Evolutionary conservation across 73 alveolate genomes (phyloP), one percentile per base, ranked within the genome.

Genomic region (Tetrahymena thermophila): DNA sequence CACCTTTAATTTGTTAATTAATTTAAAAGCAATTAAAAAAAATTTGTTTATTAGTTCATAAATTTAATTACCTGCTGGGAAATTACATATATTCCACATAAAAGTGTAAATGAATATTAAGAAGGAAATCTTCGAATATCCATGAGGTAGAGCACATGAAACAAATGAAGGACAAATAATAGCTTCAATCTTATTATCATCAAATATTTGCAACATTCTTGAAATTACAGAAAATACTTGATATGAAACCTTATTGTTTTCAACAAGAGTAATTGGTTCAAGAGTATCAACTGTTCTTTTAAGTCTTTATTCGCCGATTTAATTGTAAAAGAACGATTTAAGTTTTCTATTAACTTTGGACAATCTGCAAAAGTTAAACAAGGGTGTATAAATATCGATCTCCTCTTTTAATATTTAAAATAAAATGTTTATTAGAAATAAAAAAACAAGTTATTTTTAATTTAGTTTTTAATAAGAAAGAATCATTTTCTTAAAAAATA

Each of bases 131-230:
- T 50, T 94, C 7, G 96, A 83, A 85, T 85, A 71, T 40, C 96
- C 96, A 96, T 96, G 98, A 35, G 56, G 85, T 56, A 95, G 96
- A 37, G 98, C 98, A 35, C 94, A 93, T 17, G 50, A 37, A 31
- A 94, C 96, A 95, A 89, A 85, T 0, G 94, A 94, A 37, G 98
- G 98, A 56, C 96, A 96, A 15, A 96, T 93, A 35, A 95, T 55
- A n/a, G 96, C 98, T 93, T 96, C 98, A 44, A 96, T 43, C 7
- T 94, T 96, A 34, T 84, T 42, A n/a, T 94, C 93, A n/a, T 25
- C 21, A 42, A 94, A 37, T 21, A 56, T 93, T 43, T 84, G 37
- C n/a, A 85, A 21, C 57, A 94, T 85, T 94, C 83, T 83, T 34
- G 93, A 85, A 84, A 85, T 94, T 31, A 56, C 44, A 42, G 93